Evolutionary conservation across 2,329 filamentous ascomycete genomes (phyloP), one percentile per base, ranked within the genome.

Genomic region (Colletotrichum zoysiae): DNA sequence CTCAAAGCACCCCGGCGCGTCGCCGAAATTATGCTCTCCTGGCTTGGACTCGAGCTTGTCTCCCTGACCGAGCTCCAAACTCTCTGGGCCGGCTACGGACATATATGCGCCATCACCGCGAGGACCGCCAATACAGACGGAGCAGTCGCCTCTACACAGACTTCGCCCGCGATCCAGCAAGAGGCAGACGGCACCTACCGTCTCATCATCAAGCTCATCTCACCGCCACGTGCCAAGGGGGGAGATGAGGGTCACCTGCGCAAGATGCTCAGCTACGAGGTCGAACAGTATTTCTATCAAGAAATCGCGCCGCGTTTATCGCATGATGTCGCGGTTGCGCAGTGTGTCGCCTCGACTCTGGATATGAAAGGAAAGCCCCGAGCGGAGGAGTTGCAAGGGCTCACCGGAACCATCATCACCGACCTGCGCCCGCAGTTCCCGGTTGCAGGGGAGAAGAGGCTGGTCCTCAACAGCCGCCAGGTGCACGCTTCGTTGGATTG

Each of bases 191-290:
- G 74, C 9, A 78, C 77, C 1, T 80, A 82, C 20, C 80, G 78
- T 1, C 80, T 90, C 46, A 84, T 92, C 14, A 78, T 92, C 8
- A 92, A 92, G 76, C 82, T 90, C 65, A 89, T 92, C 50, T 85
- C 85, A 0, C 88, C 88, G 8, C 88, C 89, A 0, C 57, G 65
- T 0, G 75, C 72, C 35, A 66, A 62, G 23, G 42, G 48, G 6
- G 75, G 80, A 3, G 86, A 90, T 48, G 90, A 92, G 75, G 89
- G 90, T 0, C 90, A 92, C 74, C 75, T 89, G 0, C 86, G 91
- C 8, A 93, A 93, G 76, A 86, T 92, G 70, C 78, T 92, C 38
- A 91, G 89, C 76, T 93, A 93, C 74, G 84, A 90, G 57, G 88
- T 91, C 4, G 91, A 93, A 78, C 89, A 91, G 76, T 86, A 86